These are phyloP conservation scores for Nematocida sp. DNA, from an alignment of 371 early-diverging fungal genomes.

Conservation along the genomic window DNA sequence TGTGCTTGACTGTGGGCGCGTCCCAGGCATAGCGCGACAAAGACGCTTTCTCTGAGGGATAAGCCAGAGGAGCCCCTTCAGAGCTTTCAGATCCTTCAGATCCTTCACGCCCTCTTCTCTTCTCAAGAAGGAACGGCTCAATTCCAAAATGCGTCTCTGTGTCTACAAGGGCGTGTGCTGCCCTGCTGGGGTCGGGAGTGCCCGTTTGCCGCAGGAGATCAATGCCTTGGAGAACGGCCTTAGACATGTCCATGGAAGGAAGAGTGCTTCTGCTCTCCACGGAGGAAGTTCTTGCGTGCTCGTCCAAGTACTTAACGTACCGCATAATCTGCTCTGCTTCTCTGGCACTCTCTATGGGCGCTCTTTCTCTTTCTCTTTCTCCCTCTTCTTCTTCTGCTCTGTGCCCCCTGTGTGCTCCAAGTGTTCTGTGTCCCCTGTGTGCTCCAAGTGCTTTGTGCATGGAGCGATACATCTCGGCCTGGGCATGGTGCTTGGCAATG, in stretches of 20 bases:
- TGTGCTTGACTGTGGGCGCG: constrained; percentile 65
- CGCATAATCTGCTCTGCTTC: constrained; percentile 26
- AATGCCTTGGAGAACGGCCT: background rate
- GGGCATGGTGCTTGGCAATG: background rate
- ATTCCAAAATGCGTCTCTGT: constrained; percentile 14
- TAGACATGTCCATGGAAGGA: background rate
- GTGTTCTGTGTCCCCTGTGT: too few species aligned
- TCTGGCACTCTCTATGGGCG: constrained; percentile 23
- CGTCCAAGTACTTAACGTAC: background rate
- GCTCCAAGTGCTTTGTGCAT: constrained; percentile 3
- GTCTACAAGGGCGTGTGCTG: background rate
- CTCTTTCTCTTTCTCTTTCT: too few species aligned
- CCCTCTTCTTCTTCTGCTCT: too few species aligned
- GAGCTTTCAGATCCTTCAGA: too few species aligned
- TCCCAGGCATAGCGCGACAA: constrained; percentile 22
- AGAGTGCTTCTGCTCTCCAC: background rate
- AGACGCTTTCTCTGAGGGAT: too few species aligned
- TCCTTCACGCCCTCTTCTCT: background rate
- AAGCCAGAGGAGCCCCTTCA: too few species aligned
- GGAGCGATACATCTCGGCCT: background rate
- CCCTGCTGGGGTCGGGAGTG: background rate
- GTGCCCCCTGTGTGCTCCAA: too few species aligned
- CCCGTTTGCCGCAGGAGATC: background rate
- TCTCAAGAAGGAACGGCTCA: constrained; percentile 20
- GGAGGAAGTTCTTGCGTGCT: background rate